These are phyloP conservation scores for Penicillium bialowiezense DNA, from an alignment of 495 filamentous ascomycete genomes.

Conservation along the genomic window DNA sequence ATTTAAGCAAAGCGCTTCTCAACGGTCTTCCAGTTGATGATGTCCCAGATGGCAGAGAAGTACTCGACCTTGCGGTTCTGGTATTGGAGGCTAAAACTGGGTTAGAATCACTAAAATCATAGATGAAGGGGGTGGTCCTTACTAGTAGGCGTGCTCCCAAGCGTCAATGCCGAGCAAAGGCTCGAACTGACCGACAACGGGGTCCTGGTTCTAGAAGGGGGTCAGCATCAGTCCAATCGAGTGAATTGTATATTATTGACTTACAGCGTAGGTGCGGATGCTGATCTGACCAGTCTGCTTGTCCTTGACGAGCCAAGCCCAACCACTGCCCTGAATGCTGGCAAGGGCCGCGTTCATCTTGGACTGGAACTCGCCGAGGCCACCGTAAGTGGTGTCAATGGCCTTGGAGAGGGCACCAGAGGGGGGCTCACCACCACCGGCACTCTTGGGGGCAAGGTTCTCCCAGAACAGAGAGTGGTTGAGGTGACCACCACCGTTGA, in stretches of 20 bases:
- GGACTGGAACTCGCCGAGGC: conserved; percentile 68
- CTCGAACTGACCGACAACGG: conserved; percentile 80
- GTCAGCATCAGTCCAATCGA: conserved; percentile 8
- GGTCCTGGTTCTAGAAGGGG: conserved; percentile 75
- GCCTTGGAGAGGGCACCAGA: conserved; percentile 61
- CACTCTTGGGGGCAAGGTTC: conserved; percentile 74
- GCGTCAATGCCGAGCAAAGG: conserved; percentile 93
- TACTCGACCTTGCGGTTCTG: conserved; percentile 99
- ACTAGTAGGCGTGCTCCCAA: conserved; percentile 90
- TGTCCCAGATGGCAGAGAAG: conserved; percentile 94
- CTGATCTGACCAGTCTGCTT: conserved; percentile 67
- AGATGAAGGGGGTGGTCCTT: conserved; percentile 21
- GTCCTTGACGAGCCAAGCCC: conserved; percentile 93
- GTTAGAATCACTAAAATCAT: conserved; percentile 31
- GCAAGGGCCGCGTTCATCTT: conserved; percentile 76
- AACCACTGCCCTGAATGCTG: conserved; percentile 90
- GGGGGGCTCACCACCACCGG: conserved; percentile 73
- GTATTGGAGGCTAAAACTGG: conserved; percentile 76
- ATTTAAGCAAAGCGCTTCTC: conserved; percentile 70
- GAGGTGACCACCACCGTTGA: conserved; percentile 92
- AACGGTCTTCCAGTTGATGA: conserved; percentile 95
- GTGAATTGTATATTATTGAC: conserved; percentile 12
- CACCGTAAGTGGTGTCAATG: conserved; percentile 76
- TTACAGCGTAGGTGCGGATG: conserved; percentile 73
- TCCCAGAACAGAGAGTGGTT: conserved; percentile 95